A percentile compares a stretch with the other conserved stretches of the same genome.
phyloP scores from a whole-genome alignment of 2,329 filamentous ascomycete species.

The Keithomyces neogunnii region DNA sequence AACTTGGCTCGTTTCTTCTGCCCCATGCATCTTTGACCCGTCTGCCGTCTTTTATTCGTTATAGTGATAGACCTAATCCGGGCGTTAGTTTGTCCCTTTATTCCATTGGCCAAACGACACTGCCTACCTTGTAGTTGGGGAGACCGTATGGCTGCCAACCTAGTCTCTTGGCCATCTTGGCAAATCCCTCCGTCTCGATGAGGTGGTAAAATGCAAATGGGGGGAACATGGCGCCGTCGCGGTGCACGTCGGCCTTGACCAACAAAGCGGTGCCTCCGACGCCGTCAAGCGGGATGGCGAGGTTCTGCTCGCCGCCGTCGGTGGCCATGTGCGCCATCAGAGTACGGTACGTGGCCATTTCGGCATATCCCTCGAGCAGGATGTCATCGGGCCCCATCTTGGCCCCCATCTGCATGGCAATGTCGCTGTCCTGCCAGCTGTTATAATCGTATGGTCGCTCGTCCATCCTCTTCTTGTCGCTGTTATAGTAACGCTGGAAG shows the following conservation, averaged over 20 bases:
- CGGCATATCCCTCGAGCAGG: slow-evolving; percentile 82
- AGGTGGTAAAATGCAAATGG: slow-evolving; percentile 93
- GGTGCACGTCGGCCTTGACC: slow-evolving; percentile 93
- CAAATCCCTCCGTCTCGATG: slow-evolving; percentile 96
- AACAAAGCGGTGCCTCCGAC: slow-evolving; percentile 88
- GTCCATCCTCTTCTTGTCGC: slow-evolving; percentile 57
- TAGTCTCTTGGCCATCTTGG: slow-evolving; percentile 87
- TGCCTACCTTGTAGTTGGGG: slow-evolving; percentile 87
- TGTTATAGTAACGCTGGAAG: slow-evolving; percentile 76
- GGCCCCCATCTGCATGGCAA: slow-evolving; percentile 63
- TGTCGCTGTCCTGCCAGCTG: slow-evolving; percentile 87
- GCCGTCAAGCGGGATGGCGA: slow-evolving; percentile 74
- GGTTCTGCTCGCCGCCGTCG: slow-evolving; percentile 45
- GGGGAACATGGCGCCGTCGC: slow-evolving; percentile 97
- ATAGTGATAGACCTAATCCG: slow-evolving; percentile 71
- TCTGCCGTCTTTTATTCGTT: slow-evolving; percentile 56
- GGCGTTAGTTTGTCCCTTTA: slow-evolving; percentile 2
- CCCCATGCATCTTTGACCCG: background rate
- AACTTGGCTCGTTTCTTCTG: background rate
- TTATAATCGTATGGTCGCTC: slow-evolving; percentile 94
- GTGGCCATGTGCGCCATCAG: slow-evolving; percentile 80
- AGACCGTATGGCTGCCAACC: slow-evolving; percentile 82
- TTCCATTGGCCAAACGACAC: no score
- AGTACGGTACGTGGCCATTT: slow-evolving; percentile 85
- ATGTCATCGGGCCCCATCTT: slow-evolving; percentile 90